Evolutionary conservation across 805 yeast species (phyloP).

Genomic region (Wickerhamomyces silvicola): DNA sequence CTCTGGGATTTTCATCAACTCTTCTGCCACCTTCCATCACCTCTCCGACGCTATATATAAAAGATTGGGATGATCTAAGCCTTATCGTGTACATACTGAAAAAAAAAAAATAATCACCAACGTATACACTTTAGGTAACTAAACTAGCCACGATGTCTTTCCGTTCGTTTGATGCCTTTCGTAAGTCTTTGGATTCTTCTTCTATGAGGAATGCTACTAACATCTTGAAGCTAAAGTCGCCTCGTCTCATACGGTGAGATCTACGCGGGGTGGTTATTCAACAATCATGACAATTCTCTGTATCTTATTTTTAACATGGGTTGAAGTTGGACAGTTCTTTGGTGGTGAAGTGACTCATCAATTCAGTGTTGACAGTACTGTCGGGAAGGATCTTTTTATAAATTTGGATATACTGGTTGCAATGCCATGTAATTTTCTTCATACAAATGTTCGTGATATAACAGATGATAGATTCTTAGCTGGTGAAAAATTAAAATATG

Average conservation of each 20-base stretch:
- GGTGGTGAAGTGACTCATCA: slow-evolving; percentile 79
- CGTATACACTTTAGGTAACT: background rate
- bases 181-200: slow-evolving; percentile 28
- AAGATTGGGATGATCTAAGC: slow-evolving; percentile 2
- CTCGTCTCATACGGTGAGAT: slow-evolving; percentile 63
- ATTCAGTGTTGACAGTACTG: slow-evolving; percentile 62
- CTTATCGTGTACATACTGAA: background rate
- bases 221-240: slow-evolving; percentile 51
- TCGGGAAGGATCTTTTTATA: slow-evolving; percentile 54
- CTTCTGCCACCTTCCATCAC: slow-evolving; percentile 11
- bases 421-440: slow-evolving; percentile 75
- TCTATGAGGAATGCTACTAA: background rate
- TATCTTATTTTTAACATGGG: slow-evolving; percentile 68
- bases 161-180: slow-evolving; percentile 66
- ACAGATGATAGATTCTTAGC: slow-evolving; percentile 78
- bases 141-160: slow-evolving; percentile 28
- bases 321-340: slow-evolving; percentile 75
- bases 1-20: slow-evolving; percentile 32
- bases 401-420: slow-evolving; percentile 77
- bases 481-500: slow-evolving; percentile 63
- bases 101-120: background rate
- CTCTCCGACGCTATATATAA: background rate
- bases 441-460: slow-evolving; percentile 69
- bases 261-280: slow-evolving; percentile 71
- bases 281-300: slow-evolving; percentile 58